Evolutionary conservation across 495 filamentous ascomycete genomes (phyloP), one percentile per base, ranked within the genome.

Genomic region (Haplographium delicatum): DNA sequence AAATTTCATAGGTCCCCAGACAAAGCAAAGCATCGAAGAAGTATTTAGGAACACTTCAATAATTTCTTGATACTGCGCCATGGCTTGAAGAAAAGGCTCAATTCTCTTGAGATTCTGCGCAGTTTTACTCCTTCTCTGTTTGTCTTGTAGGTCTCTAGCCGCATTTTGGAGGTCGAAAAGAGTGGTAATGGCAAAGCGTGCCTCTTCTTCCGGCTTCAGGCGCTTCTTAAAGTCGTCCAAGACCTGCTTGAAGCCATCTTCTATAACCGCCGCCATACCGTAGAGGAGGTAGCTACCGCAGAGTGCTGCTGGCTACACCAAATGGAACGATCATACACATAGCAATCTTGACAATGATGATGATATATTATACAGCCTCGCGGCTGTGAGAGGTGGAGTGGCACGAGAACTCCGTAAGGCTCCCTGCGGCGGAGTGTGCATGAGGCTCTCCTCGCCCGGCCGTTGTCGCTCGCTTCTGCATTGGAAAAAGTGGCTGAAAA

Each of bases 1-100:
- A 44, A 59, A 62, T 22, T 59, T 57, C 30, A 62, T 46, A 22
- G 68, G 66, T 0, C 65, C 64, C 72, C 71, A 73, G 16, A 75
- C 58, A 38, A 66, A 72, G n/a, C 60, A 56, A 3, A 73, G 44
- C 15, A 73, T 51, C 10, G 63, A 50, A 1, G 57, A 54, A 4
- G 52, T 54, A 34, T 72, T 67, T 2, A 61, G 35, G 39, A 68
- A 69, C 0, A 72, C 60, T 18, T 72, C 61, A 15, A 71, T 53
- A 9, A 69, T 56, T 44, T 59, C 59, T 11, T 62, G 62, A 45
- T 64, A 74, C 41, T 71, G 62, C 1, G 55, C 54, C 53, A 76
- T 73, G 2, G 63, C 65, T 27, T 69, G 60, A 2, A 76, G 52
- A 38, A 73, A 74, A n/a, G 57, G 48, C 19, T 66, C 28, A 10